Evolutionary conservation across 768 basidiomycete genomes (phyloP).

Genomic region (Suillus occidentalis): DNA sequence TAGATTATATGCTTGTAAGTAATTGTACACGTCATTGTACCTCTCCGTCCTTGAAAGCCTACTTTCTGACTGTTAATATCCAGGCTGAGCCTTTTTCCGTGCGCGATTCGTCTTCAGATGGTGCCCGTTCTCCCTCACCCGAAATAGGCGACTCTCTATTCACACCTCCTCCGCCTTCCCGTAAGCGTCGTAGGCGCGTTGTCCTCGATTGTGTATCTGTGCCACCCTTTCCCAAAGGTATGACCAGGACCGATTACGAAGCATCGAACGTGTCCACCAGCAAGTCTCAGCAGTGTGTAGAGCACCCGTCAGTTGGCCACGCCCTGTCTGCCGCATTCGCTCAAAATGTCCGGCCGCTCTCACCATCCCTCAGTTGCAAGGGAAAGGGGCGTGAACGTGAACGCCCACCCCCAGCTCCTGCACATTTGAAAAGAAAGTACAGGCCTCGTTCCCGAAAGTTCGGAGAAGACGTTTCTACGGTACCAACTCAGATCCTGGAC

Average conservation of each 20-base stretch:
- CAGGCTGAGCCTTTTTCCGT: constrained; percentile 1
- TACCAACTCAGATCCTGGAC: constrained; percentile 11
- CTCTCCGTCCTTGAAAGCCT: constrained; percentile 6
- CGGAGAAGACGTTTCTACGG: constrained; percentile 1
- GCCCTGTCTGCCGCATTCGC: neutral
- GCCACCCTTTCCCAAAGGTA: constrained; percentile 23
- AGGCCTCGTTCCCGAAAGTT: neutral
- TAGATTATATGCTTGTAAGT: constrained; percentile 20
- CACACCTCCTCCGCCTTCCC: constrained; percentile 28
- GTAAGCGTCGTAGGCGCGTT: constrained; percentile 12
- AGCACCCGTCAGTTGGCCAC: neutral
- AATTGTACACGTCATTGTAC: neutral
- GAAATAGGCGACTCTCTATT: constrained; percentile 24
- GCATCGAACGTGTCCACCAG: neutral
- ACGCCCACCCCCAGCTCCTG: constrained; percentile 1
- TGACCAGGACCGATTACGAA: constrained; percentile 22
- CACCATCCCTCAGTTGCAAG: constrained; percentile 11
- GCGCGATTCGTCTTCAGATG: neutral
- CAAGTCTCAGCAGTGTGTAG: neutral
- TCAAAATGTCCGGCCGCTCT: neutral
- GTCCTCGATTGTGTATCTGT: constrained; percentile 20
- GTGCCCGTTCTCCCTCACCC: neutral
- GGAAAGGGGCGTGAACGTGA: constrained; percentile 23
- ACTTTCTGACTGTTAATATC: neutral
- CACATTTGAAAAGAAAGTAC: neutral